phyloP scores from a whole-genome alignment of 108 stramenopile species.

The Nitzschia inconspicua region DNA sequence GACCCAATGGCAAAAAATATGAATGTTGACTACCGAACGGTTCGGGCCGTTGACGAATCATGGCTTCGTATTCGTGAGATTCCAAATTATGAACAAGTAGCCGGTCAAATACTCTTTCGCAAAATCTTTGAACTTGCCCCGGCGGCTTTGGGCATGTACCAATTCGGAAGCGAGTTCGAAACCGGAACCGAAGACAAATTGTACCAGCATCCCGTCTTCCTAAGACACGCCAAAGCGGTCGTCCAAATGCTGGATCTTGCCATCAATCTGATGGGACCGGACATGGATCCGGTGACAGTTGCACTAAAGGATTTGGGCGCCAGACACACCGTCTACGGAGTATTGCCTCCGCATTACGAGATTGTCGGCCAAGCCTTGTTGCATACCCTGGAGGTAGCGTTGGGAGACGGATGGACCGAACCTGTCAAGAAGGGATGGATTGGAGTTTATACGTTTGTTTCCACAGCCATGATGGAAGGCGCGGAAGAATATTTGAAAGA shows the following conservation, averaged over 20 bases:
- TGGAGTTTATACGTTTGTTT: conserved; percentile 16
- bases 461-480: conserved; percentile 20
- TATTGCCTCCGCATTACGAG: conserved; percentile 29
- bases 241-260: conserved; percentile 20
- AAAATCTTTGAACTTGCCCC: conserved; percentile 36
- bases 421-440: conserved; percentile 31
- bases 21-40: conserved; percentile 11
- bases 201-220: conserved; percentile 19
- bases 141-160: conserved; percentile 10
- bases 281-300: conserved; percentile 15
- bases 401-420: conserved; percentile 37
- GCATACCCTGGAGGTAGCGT: conserved; percentile 22
- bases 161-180: conserved; percentile 3
- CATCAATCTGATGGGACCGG: conserved; percentile 29
- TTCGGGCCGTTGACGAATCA: conserved; percentile 4
- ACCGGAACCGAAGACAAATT: conserved; percentile 22
- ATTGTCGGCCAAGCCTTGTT: conserved; percentile 35
- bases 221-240: conserved; percentile 20
- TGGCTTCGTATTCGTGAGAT: conserved; percentile 26
- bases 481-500: not conserved
- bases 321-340: conserved; percentile 27
- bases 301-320: conserved; percentile 17
- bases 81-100: conserved; percentile 34
- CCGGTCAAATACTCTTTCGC: conserved; percentile 37
- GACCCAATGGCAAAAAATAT: no score